Percentiles rank a stretch among this genome's conserved stretches.
Conservation (phyloP, 805 yeast species). For the Blastobotrys peoriensis region DNA sequence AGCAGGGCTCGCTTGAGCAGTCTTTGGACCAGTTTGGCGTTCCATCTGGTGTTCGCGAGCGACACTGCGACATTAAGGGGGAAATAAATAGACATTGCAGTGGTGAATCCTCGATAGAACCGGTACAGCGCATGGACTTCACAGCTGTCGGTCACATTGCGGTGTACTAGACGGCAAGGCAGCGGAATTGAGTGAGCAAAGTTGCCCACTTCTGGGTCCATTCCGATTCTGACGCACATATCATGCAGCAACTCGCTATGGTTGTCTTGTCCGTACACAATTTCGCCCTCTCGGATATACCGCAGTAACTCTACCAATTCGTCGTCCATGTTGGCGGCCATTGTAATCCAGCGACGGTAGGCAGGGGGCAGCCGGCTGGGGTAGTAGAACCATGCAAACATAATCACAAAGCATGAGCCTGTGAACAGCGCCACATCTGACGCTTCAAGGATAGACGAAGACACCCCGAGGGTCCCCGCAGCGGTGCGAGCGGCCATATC, state of each 20-base stretch:
- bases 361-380: conserved; percentile 40
- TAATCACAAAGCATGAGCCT: conserved; percentile 21
- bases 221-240: conserved; percentile 31
- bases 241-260: conserved; percentile 30
- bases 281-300: conserved; percentile 28
- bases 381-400: conserved; percentile 30
- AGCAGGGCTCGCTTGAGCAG: conserved; percentile 18
- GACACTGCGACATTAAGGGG: conserved; percentile 36
- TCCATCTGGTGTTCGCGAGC: conserved; percentile 18
- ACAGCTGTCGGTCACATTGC: conserved; percentile 35
- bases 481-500: conserved; percentile 13
- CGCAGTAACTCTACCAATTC: conserved; percentile 34
- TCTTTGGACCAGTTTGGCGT: too few species aligned
- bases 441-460: not conserved
- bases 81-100: conserved; percentile 38
- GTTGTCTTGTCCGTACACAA: conserved; percentile 35
- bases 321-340: conserved; percentile 43
- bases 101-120: conserved; percentile 37
- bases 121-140: conserved; percentile 44
- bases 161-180: conserved; percentile 39
- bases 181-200: conserved; percentile 30
- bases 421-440: conserved; percentile 16
- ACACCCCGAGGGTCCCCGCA: not conserved
- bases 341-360: conserved; percentile 43
- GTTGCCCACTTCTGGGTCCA: conserved; percentile 32